A percentile compares a stretch with the other conserved stretches of the same genome.
phyloP scores from a whole-genome alignment of 345 rosid genomes.

The Xanthoceras sorbifolium region DNA sequence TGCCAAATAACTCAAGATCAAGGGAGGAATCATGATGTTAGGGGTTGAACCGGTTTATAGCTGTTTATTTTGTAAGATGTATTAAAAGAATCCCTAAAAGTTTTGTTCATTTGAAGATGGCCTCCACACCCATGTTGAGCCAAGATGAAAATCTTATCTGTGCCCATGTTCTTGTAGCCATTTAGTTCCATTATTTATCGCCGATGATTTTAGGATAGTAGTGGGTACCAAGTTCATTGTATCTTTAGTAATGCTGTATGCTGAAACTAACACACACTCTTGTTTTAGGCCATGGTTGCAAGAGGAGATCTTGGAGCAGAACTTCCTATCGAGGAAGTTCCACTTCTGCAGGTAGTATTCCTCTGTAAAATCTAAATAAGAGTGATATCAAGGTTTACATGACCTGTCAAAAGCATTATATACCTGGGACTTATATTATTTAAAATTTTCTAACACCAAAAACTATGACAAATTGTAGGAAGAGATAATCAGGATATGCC shows the following conservation, averaged over 20 bases:
- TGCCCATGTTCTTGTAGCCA: constrained; percentile 8
- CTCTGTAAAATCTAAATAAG: constrained; percentile 26
- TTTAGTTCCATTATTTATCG: background rate
- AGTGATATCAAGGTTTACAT: constrained; percentile 13
- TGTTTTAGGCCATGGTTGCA: constrained; percentile 94
- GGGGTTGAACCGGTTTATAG: background rate
- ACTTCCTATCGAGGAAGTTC: constrained; percentile 99
- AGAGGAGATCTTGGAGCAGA: constrained; percentile 99
- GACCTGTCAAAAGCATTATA: constrained; percentile 15
- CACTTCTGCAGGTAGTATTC: constrained; percentile 82
- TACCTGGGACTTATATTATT: constrained; percentile 7
- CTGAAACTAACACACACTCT: constrained; percentile 16
- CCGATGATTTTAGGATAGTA: background rate
- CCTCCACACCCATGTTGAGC: background rate
- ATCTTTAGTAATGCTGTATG: constrained; percentile 5
- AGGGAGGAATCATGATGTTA: background rate
- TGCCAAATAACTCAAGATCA: background rate
- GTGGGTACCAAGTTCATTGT: background rate
- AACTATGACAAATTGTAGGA: constrained; percentile 50
- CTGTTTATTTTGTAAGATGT: background rate
- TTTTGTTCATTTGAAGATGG: background rate
- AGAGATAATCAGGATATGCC: constrained; percentile 83
- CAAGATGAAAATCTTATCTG: background rate
- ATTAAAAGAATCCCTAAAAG: background rate
- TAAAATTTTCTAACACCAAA: constrained; percentile 16